Base-by-base conservation (phyloP, 2,329 filamentous ascomycete species). In the Xylaria sp. region DNA sequence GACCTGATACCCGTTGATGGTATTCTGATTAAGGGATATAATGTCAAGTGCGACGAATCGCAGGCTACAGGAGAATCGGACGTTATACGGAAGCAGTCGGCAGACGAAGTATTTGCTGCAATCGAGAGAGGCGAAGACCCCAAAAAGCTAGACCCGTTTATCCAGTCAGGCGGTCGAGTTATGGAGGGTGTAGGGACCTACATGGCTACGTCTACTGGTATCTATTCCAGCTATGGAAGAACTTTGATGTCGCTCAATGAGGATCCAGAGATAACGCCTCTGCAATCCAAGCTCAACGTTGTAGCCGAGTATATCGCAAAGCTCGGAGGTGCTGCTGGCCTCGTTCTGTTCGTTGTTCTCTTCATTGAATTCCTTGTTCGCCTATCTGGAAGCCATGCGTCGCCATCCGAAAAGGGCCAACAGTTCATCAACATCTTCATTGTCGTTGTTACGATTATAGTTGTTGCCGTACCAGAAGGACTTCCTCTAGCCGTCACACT, bases 361-460 rank as follows among this genome's bases (percentile, higher is more conserved):
- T 89, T 97, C 76, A 94, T 97, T 82, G 88, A 94, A 75, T 98
- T 97, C 78, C 84, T 96, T 10, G 93, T 90, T 57, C 82, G 88
- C 83, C 84, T 6, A 78, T 86, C 20, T 84, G 69, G 55, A 13
- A 62, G 88, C 67, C 72, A 77, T 3, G 82, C 82, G 1, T 86
- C 86, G 0, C 85, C 93, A 2, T 90, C 92, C 2, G 80, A 89
- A 62, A 97, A 97, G 82, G 94, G 92, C 9, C 92, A 95, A 76
- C 85, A 88, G 62, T 94, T 94, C 75, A 85, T 94, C 73, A 86
- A 91, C 68, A 93, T 94, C 68, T 89, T 94, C 75, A 94, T 94
- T 71, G 89, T 92, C 54, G 91, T 93, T 25, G 90, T 94, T 46
- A 94, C 91, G 1, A 92, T 94, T 70, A 92, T 94, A 71, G 92